Base-by-base conservation (phyloP, 2,329 filamentous ascomycete species). In the Geosmithia putterillii region DNA sequence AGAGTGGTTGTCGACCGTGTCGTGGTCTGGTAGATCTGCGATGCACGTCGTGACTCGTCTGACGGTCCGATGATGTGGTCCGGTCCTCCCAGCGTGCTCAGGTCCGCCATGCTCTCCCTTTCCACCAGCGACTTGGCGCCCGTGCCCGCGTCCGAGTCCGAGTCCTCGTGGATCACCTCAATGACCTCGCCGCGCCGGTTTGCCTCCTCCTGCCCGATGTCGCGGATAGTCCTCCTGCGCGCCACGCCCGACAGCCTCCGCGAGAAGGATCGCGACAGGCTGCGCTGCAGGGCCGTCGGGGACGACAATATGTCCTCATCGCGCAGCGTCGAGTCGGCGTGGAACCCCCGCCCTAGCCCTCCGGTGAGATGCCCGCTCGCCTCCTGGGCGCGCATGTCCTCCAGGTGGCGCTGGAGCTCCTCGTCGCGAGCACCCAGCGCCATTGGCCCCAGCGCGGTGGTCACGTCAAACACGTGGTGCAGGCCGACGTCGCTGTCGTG, bases 161-260 rank as follows among this genome's bases (percentile, higher is more conserved):
- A 52, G 18, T 57, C 51, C 14, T 58, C 54, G 21, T 77, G 58
- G 39, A 81, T 69, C 2, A 81, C 71, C 52, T 79, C 69, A 45
- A 80, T 73, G 2, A 79, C 69, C 49, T 77, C 64, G 15, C 74
- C 75, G n/a, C 69, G 63, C 45, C 70, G 70, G 51, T 80, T 77
- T 1, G 77, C 77, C 52, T 79, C 74, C 10, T 61, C 66, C 54
- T 81, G 76, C 0, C 69, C 75, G 17, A 73, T 59, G 18, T 66
- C 62, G 44, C 62, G 67, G 43, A 79, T 59, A 0, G 67, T 71
- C 41, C 67, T 57, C 9, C 52, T 50, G 35, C 65, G 60, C 4
- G 49, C 52, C 9, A 59, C 28, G 7, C 41, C 44, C 4, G 53
- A 49, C 18, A 53, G 52, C 17, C 57, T 55, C 23, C 60, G 56